Conservation (phyloP, 164 flowering plant genomes). For the Nymphaea thermarum region DNA sequence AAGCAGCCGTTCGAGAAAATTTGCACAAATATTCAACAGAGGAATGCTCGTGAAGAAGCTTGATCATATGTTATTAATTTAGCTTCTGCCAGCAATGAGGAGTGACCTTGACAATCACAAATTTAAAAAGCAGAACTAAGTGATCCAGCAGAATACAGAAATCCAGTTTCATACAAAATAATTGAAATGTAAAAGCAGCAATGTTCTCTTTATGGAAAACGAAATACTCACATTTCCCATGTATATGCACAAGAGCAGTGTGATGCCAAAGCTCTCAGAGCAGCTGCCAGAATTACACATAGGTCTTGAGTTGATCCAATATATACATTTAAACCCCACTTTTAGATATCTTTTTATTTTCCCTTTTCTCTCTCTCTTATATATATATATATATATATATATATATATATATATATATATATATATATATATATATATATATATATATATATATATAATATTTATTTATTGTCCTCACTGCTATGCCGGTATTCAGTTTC, state of each 20-base stretch:
- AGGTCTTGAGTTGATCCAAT: no score
- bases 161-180: not conserved
- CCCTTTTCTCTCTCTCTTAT: no score
- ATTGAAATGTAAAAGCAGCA: no score
- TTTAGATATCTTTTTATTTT: no score
- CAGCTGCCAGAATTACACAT: conserved; percentile 49
- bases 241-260: conserved; percentile 27
- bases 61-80: conserved; percentile 13
- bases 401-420: no score
- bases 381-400: no score
- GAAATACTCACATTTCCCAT: conserved; percentile 39
- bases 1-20: conserved; percentile 18
- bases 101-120: not conserved
- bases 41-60: conserved; percentile 28
- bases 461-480: no score
- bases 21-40: conserved; percentile 43
- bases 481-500: no score
- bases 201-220: no score
- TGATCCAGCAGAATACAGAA: not conserved
- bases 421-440: no score
- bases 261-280: conserved; percentile 46
- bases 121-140: not conserved
- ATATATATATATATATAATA: no score
- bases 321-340: no score
- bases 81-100: conserved; percentile 29